Conservation (phyloP, 2,329 filamentous ascomycete genomes). For the Penicillium sclerotiorum region DNA sequence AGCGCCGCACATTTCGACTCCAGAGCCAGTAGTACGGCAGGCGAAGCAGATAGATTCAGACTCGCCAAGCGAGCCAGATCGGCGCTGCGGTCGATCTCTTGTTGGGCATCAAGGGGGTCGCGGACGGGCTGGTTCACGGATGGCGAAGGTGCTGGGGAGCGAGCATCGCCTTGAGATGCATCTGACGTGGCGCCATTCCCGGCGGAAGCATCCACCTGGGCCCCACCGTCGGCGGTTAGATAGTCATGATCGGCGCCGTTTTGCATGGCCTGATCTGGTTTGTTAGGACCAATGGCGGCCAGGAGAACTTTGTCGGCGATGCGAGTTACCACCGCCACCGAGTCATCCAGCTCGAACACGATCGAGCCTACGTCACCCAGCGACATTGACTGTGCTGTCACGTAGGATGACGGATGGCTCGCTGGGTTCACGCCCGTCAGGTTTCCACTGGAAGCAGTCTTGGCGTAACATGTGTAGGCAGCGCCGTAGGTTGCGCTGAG, state of each 20-base stretch:
- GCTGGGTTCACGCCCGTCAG: slow-evolving; percentile 47
- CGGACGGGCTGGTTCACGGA: slow-evolving; percentile 15
- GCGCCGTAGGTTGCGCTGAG: slow-evolving; percentile 48
- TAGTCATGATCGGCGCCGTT: slow-evolving; percentile 15
- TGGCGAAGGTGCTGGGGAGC: slow-evolving; percentile 13
- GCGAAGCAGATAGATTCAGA: slow-evolving; percentile 42
- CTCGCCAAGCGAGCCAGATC: slow-evolving; percentile 44
- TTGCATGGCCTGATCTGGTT: slow-evolving; percentile 18
- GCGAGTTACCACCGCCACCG: slow-evolving; percentile 45
- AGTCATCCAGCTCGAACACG: slow-evolving; percentile 45
- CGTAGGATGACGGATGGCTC: slow-evolving; percentile 46
- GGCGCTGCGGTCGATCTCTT: slow-evolving; percentile 43
- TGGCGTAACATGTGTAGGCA: slow-evolving; percentile 47
- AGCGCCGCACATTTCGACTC: slow-evolving; percentile 48
- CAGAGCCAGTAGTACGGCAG: slow-evolving; percentile 42
- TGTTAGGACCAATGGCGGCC: slow-evolving; percentile 44
- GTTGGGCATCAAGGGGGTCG: slow-evolving; percentile 38
- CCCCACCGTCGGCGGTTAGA: slow-evolving; percentile 5
- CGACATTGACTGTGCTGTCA: slow-evolving; percentile 45
- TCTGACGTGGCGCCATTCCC: slow-evolving; percentile 15
- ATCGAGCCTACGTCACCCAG: slow-evolving; percentile 48
- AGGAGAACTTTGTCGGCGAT: slow-evolving; percentile 48
- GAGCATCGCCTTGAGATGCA: slow-evolving; percentile 14
- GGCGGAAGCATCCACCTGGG: not conserved
- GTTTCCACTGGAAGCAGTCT: slow-evolving; percentile 43